Evolutionary conservation across 495 filamentous ascomycete species (phyloP), one percentile per base, ranked within the genome.

Genomic region (Penicillium taxi): DNA sequence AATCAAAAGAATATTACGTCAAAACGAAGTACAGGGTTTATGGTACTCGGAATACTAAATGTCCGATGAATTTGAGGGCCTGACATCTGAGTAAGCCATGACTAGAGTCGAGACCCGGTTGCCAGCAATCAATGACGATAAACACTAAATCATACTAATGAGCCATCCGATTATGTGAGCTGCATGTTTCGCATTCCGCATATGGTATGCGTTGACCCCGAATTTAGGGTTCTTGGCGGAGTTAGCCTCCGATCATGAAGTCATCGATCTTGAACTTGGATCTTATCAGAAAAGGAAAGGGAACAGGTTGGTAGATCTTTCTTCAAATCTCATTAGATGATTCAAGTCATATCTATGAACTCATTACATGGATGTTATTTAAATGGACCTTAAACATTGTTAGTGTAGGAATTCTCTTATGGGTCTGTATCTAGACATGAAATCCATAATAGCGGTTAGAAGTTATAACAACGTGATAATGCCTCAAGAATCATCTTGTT

Each of bases 361-460:
- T 11, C 6, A 6, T 24, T 11, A 11, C 6, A 32, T 40, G 18
- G 8, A 26, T 11, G 14, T 28, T 45, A 41, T 39, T 23, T 14
- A 35, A 31, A 47, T 41, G 48, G 51, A 48, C 44, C 13, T 38
- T n/a, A n/a, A n/a, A n/a, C n/a, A n/a, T n/a, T n/a, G n/a, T n/a
- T n/a, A n/a, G n/a, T n/a, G n/a, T n/a, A n/a, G n/a, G n/a, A n/a
- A n/a, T n/a, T n/a, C n/a, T n/a, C n/a, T n/a, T n/a, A n/a, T n/a
- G n/a, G n/a, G n/a, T n/a, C n/a, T n/a, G n/a, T n/a, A n/a, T n/a
- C n/a, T n/a, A n/a, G n/a, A n/a, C n/a, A n/a, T n/a, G n/a, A n/a
- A n/a, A n/a, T n/a, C n/a, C n/a, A 24, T 24, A 6, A 6, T 11
- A 24, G 22, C 6, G 22, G 6, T 11, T 24, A 6, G 22, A 11